These are phyloP conservation scores for Chalciporus sp. DNA, from an alignment of 1,284 basidiomycete genomes.

Conservation along the genomic window DNA sequence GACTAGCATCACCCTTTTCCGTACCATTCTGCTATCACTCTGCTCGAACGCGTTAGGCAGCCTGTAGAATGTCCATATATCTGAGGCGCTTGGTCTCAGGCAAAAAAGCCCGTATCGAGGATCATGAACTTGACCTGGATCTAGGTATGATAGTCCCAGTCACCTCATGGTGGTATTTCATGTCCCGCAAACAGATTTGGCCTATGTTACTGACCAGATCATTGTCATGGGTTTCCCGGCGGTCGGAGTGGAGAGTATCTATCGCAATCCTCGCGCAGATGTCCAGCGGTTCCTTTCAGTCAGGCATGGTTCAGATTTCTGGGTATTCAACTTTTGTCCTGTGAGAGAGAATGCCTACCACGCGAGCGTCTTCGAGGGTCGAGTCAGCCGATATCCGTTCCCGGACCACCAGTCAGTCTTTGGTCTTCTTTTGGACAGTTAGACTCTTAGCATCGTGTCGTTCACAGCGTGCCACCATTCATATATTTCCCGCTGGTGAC, in stretches of 20 bases:
- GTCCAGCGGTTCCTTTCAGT: constrained; percentile 78
- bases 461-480: constrained; percentile 75
- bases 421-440: not conserved
- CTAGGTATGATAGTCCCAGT: constrained; percentile 45
- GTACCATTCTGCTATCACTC: not conserved
- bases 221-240: constrained; percentile 94
- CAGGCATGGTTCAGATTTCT: constrained; percentile 75
- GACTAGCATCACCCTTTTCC: too few relatives aligned
- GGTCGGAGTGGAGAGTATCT: constrained; percentile 75
- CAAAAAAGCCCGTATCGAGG: constrained; percentile 77
- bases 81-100: constrained; percentile 73
- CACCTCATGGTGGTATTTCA: not conserved
- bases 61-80: constrained; percentile 53
- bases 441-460: constrained; percentile 2
- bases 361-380: constrained; percentile 58
- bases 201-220: constrained; percentile 80
- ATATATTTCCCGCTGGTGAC: constrained; percentile 76
- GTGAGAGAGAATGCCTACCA: constrained; percentile 73
- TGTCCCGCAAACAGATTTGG: constrained; percentile 55
- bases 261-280: constrained; percentile 80
- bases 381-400: constrained; percentile 85
- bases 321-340: constrained; percentile 89
- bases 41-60: not conserved
- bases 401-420: constrained; percentile 81
- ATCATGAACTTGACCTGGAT: constrained; percentile 68